Evolutionary conservation across 1,284 basidiomycete species (phyloP).

Genomic region (Thecaphora thlaspeos): DNA sequence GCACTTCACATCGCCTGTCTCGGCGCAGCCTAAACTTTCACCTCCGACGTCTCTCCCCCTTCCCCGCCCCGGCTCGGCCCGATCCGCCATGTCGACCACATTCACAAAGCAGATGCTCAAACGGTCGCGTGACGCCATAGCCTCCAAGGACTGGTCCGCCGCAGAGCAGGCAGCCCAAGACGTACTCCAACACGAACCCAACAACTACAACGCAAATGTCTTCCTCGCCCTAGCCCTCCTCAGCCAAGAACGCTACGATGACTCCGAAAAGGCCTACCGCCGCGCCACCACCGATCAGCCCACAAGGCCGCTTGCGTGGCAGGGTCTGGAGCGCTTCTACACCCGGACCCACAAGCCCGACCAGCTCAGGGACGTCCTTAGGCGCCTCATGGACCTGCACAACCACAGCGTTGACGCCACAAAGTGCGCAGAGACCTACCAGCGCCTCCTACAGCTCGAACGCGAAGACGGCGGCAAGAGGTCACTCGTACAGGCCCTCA

Average conservation of each 20-base stretch:
- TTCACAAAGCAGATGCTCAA: slow-evolving; percentile 49
- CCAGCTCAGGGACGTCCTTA: slow-evolving; percentile 44
- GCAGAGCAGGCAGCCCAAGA: slow-evolving; percentile 28
- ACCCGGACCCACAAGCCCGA: slow-evolving; percentile 54
- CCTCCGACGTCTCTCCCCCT: background rate
- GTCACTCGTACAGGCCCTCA: slow-evolving; percentile 61
- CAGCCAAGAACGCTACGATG: slow-evolving; percentile 30
- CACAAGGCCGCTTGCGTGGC: slow-evolving; percentile 55
- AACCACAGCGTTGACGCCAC: slow-evolving; percentile 64
- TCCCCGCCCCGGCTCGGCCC: too few relatives aligned
- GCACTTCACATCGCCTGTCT: too few relatives aligned
- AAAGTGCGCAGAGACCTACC: slow-evolving; percentile 76
- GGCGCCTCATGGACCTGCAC: slow-evolving; percentile 50
- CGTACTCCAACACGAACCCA: slow-evolving; percentile 45
- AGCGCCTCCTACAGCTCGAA: slow-evolving; percentile 71
- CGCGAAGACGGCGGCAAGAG: slow-evolving; percentile 63
- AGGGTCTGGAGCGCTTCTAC: slow-evolving; percentile 59
- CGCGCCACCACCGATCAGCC: slow-evolving; percentile 56
- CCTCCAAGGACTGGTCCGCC: slow-evolving; percentile 37
- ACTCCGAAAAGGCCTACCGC: slow-evolving; percentile 51
- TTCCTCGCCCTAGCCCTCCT: slow-evolving; percentile 47
- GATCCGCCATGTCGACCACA: slow-evolving; percentile 20
- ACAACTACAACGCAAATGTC: slow-evolving; percentile 56
- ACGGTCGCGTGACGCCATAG: slow-evolving; percentile 42
- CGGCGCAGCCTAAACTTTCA: background rate